These are phyloP conservation scores for Rhodotorula sp. DNA, from an alignment of 1,284 basidiomycete genomes.

Conservation along the genomic window DNA sequence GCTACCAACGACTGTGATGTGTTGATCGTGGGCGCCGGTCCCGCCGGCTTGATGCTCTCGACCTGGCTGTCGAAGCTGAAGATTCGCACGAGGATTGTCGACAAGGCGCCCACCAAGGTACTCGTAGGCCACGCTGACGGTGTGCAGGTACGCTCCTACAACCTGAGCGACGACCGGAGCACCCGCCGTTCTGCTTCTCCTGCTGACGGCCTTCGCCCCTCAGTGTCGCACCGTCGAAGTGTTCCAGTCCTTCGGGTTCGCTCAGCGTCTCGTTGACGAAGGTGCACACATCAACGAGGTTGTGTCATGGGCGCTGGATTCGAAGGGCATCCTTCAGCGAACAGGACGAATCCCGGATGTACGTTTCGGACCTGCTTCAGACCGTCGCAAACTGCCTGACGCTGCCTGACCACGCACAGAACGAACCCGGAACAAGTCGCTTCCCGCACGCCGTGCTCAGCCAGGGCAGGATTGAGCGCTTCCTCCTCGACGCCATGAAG, in stretches of 20 bases:
- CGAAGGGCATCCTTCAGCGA: constrained; percentile 54
- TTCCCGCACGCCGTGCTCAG: constrained; percentile 67
- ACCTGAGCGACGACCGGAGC: too few species aligned
- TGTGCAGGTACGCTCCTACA: constrained; percentile 7
- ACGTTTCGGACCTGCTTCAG: not conserved
- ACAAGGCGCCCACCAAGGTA: constrained; percentile 33
- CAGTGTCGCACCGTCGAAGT: constrained; percentile 47
- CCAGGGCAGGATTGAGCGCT: constrained; percentile 68
- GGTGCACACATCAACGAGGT: constrained; percentile 57
- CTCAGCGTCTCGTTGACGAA: constrained; percentile 62
- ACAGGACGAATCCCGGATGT: constrained; percentile 43
- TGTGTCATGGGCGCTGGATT: constrained; percentile 65
- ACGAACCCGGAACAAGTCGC: constrained; percentile 54
- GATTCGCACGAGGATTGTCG: constrained; percentile 43
- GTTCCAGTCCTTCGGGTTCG: constrained; percentile 65
- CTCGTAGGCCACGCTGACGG: constrained; percentile 19
- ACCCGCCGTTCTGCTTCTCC: too few species aligned
- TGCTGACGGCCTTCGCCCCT: not conserved
- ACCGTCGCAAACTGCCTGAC: not conserved
- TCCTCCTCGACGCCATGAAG: constrained; percentile 60
- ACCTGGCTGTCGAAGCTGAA: constrained; percentile 38
- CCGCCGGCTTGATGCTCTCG: constrained; percentile 34
- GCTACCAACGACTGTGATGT: constrained; percentile 23
- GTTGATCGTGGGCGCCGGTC: constrained; percentile 39
- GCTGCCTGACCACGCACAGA: not conserved